These are phyloP conservation scores for Phellopilus nigrolimitatus DNA, from an alignment of 1,284 basidiomycete genomes.

Conservation along the genomic window DNA sequence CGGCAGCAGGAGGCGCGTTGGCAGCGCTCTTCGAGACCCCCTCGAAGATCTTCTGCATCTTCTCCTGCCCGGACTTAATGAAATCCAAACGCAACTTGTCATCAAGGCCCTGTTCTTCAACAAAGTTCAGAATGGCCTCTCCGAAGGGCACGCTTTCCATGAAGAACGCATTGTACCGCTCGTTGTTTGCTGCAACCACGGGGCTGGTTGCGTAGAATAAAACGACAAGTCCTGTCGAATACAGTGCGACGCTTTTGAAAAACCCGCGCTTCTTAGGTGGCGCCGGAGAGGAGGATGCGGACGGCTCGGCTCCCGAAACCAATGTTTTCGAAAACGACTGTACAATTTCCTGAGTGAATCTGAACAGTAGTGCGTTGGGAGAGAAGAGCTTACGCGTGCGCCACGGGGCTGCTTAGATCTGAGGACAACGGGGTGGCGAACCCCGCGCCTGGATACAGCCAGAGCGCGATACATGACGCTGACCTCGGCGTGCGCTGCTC, in stretches of 20 bases:
- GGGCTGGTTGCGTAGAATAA: slow-evolving; percentile 80
- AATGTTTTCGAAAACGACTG: slow-evolving; percentile 27
- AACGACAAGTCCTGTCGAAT: slow-evolving; percentile 56
- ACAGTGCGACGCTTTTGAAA: slow-evolving; percentile 51
- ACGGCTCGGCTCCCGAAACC: slow-evolving; percentile 45
- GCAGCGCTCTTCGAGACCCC: slow-evolving; percentile 38
- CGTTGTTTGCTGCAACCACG: slow-evolving; percentile 69
- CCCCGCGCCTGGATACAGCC: slow-evolving; percentile 47
- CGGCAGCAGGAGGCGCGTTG: slow-evolving; percentile 18
- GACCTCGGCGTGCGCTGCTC: neutral
- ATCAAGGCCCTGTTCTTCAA: slow-evolving; percentile 77
- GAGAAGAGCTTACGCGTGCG: slow-evolving; percentile 10
- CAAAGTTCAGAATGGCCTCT: slow-evolving; percentile 72
- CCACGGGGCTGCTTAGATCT: slow-evolving; percentile 42
- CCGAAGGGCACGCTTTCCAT: slow-evolving; percentile 75
- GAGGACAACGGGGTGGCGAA: slow-evolving; percentile 38
- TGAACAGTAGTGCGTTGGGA: neutral
- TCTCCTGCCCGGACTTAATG: slow-evolving; percentile 50
- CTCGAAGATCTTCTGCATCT: slow-evolving; percentile 46
- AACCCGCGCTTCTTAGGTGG: slow-evolving; percentile 50
- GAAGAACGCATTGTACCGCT: slow-evolving; percentile 78
- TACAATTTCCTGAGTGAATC: neutral
- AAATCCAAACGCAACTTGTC: slow-evolving; percentile 58
- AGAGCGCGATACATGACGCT: slow-evolving; percentile 53
- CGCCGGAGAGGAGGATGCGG: slow-evolving; percentile 30